Evolutionary conservation across 208 protist species (phyloP), one percentile per base, ranked within the genome.

Genomic region (Herpetomonas tarakana): DNA sequence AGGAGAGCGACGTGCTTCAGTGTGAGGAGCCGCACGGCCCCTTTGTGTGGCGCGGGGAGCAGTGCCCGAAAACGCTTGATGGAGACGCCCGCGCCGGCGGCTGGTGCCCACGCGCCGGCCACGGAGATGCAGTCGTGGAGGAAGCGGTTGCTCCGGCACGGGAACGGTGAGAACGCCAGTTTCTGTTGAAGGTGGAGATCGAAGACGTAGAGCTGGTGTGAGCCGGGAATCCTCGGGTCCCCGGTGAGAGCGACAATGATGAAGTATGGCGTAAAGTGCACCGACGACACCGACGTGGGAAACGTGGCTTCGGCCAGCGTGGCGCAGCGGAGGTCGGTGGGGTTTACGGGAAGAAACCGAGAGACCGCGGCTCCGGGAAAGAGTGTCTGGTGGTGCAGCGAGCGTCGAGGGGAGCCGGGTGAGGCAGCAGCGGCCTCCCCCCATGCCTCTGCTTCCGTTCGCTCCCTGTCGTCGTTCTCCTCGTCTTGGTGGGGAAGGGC

Each of bases 11-110:
- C 65, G 11, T 56, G 39, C 44, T 68, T 72, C 39, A 74, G 64
- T 30, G 72, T 74, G 27, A 82, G 76, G 7, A 76, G 66, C 3
- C 80, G 71, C 22, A 91, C 68, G 22, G 65, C 59, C 21, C 79
- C 79, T 19, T 58, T 72, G 50, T 62, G 58, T 16, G 70, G 54
- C 11, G 78, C 78, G 1, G 82, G 74, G 18, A 85, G 58, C 54
- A 91, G 49, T 19, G 81, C 57, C 21, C 74, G 71, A 27, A 82
- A 67, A 18, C 65, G 56, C 39, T 59, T 29, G 47, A 75, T 58
- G 16, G 47, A 21, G 53, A 76, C 58, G 25, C 65, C 64, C 2
- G 70, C 70, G 0, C 58, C 71, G 26, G 54, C 57, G n/a, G 58
- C 61, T 2, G 61, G 54, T 1, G 52, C 54, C 59, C 68, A 76